Evolutionary conservation across 306 rosid species (phyloP), one percentile per base, ranked within the genome.

Genomic region (Herpetospermum pedunculosum): DNA sequence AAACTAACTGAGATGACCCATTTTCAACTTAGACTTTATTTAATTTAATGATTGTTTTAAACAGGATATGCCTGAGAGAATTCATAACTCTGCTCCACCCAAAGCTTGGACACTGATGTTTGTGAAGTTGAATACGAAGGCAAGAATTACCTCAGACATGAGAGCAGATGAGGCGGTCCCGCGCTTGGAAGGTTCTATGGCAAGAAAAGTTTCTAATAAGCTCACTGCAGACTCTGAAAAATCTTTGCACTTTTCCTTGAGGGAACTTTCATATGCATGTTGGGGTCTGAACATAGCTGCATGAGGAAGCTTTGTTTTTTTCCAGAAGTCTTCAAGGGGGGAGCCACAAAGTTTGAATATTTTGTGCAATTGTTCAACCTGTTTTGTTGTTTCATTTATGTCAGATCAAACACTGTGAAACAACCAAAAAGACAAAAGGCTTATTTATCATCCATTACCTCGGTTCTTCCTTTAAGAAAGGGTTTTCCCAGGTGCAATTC

Each of bases 321-420:
- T 89, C 99, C 99, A 95, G 73, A 79, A 95, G 75, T 95, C 99
- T 10, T 91, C 97, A 19, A 90, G 74, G 48, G 99, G 99, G 37
- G 97, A 87, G 49, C 99, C 99, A 72, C 97, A 88, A 50, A 95
- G 90, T 83, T 95, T 95, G 76, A 95, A 91, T 52, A 92, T 88
- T 82, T 89, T 95, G 85, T 95, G 99, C 59, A 95, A 74, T 83
- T 95, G 99, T 77, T 95, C 99, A 63, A 95, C 95, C 98, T 93
- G 81, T 59, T 71, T 54, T 11, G 60, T 57, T 13, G 18, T 15
- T 57, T 14, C 49, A 74, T 30, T 64, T 46, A 75, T 72, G 53
- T 52, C 38, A 75, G 53, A 47, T 38, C 73, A 63, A 49, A 40
- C 23, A 10, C 64, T 29, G 15, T 30, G 49, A 41, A 29, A 41